Conservation (phyloP, 164 flowering plant genomes). For the Dillenia turbinata region DNA sequence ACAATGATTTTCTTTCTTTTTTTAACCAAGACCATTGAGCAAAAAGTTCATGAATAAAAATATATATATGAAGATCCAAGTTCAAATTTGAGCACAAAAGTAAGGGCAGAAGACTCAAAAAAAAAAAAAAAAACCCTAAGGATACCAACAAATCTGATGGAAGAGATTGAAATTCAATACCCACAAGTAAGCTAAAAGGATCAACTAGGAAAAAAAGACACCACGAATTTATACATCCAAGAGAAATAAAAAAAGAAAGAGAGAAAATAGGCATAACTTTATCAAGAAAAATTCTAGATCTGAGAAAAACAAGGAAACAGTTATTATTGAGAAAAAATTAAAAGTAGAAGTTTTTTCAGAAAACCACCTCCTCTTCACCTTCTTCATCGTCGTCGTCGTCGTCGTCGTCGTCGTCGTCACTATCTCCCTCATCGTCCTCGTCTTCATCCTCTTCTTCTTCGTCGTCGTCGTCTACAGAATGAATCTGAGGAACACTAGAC, state of each 20-base stretch:
- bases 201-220: neutral
- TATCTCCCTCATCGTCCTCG: constrained; percentile 30
- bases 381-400: constrained; percentile 31
- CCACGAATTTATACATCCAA: neutral
- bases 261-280: neutral
- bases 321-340: too few species aligned
- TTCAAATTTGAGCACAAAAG: constrained; percentile 1
- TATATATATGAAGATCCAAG: neutral
- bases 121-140: too few species aligned
- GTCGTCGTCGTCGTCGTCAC: constrained; percentile 37
- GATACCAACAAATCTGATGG: too few species aligned
- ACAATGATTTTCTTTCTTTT: too few species aligned
- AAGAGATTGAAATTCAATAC: too few species aligned
- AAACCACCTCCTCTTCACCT: constrained; percentile 14
- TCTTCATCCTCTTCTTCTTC: constrained; percentile 38
- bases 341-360: neutral
- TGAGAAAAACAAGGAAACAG: too few species aligned
- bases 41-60: too few species aligned
- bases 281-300: too few species aligned
- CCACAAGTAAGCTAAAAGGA: too few species aligned
- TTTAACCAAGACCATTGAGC: too few species aligned
- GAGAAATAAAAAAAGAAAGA: neutral
- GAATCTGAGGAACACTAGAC: constrained; percentile 9
- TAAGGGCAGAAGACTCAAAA: too few species aligned
- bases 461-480: constrained; percentile 27